These are phyloP conservation scores for Cutaneotrichosporon spelunceum DNA, from an alignment of 1,284 basidiomycete genomes.

Conservation along the genomic window DNA sequence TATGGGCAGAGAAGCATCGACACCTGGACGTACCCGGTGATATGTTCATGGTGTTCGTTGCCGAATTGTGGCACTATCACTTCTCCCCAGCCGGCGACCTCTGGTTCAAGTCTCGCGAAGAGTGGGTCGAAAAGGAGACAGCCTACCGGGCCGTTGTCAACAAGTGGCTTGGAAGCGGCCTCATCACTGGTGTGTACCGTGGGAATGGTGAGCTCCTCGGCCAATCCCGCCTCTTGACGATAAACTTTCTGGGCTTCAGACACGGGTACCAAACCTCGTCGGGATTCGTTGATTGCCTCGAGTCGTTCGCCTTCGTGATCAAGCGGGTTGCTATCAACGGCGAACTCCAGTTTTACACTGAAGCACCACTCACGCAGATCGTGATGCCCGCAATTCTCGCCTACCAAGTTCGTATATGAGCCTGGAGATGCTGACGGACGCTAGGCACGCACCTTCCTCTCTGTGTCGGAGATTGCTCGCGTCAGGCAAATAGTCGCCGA, in stretches of 20 bases:
- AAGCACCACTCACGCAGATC: not conserved
- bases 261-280: too few species aligned
- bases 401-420: not conserved
- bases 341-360: not conserved
- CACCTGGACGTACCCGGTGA: conserved; percentile 9
- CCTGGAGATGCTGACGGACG: not conserved
- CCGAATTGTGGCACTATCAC: too few species aligned
- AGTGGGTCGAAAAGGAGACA: too few species aligned
- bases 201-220: not conserved
- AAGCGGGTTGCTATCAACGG: not conserved
- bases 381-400: not conserved
- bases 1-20: not conserved
- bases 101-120: too few species aligned
- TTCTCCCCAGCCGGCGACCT: too few species aligned
- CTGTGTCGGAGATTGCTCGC: not conserved
- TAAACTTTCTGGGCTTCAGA: not conserved
- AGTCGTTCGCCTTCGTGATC: not conserved
- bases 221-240: not conserved
- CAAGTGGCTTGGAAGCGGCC: not conserved
- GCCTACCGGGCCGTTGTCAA: too few species aligned
- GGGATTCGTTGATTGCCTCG: not conserved
- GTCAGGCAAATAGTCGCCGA: not conserved
- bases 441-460: not conserved
- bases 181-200: not conserved
- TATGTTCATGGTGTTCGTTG: conserved; percentile 1